Percentiles rank a stretch among this genome's conserved stretches.
These are phyloP conservation scores for Bipolaris cookei DNA, from an alignment of 2,329 filamentous ascomycete genomes.

Conservation along the genomic window DNA sequence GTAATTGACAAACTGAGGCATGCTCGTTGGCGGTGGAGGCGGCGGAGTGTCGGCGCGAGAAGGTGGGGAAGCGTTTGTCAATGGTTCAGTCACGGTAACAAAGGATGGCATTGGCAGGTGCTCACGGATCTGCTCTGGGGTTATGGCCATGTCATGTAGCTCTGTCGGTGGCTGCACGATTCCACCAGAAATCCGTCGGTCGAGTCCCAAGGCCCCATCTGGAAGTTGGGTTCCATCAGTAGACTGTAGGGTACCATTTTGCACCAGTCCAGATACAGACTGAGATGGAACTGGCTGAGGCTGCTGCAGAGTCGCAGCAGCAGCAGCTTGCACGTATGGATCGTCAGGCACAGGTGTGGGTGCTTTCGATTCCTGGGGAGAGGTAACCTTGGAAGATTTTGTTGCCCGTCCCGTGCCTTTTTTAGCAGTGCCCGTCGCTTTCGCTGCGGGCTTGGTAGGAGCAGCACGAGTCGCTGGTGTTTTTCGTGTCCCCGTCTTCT, in stretches of 20 bases:
- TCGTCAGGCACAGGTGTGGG: constrained; percentile 48
- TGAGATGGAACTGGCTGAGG: constrained; percentile 37
- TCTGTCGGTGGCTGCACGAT: constrained; percentile 40
- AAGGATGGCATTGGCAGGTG: constrained; percentile 46
- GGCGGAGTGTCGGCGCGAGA: constrained; percentile 48
- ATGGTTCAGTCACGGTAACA: constrained; percentile 29
- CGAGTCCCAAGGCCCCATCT: neutral
- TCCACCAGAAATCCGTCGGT: constrained; percentile 27
- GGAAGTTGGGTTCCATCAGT: neutral
- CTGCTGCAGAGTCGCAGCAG: constrained; percentile 32
- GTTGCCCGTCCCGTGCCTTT: constrained; percentile 32
- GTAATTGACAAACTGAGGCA: constrained; percentile 46
- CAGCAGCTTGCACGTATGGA: constrained; percentile 32
- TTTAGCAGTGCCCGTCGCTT: constrained; percentile 28
- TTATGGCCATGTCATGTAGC: constrained; percentile 40
- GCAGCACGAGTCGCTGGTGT: constrained; percentile 27
- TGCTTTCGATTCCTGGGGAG: constrained; percentile 32
- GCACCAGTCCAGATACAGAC: constrained; percentile 13
- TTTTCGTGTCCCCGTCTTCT: constrained; percentile 40
- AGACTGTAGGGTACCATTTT: neutral
- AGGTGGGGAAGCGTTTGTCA: constrained; percentile 34
- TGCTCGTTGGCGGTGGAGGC: constrained; percentile 42
- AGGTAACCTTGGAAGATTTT: constrained; percentile 34
- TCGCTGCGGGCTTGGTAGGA: constrained; percentile 23
- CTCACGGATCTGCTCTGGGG: constrained; percentile 45